phyloP scores from a whole-genome alignment of 75 land plant genomes.

The Ceratopteris richardii region DNA sequence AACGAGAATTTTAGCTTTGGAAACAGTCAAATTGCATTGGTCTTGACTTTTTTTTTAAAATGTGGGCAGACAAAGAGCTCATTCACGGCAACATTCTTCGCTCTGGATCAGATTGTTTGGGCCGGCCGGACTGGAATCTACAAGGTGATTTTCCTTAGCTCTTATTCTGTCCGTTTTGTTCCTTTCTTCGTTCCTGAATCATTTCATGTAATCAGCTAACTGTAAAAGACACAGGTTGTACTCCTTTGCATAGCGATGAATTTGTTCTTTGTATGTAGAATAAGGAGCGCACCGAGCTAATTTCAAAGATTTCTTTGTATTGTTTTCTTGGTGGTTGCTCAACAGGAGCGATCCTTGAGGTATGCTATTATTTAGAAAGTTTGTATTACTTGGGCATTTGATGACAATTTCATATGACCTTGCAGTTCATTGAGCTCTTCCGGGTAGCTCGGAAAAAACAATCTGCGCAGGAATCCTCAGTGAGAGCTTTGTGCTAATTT shows the following conservation, averaged over 20 bases:
- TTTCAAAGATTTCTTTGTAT: conserved; percentile 72
- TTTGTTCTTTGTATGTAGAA: conserved; percentile 40
- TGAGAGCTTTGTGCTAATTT: no score
- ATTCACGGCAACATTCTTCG: conserved; percentile 73
- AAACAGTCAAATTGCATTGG: not conserved
- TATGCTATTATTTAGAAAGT: no score
- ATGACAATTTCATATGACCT: no score
- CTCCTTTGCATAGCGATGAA: no score
- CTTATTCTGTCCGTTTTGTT: not conserved
- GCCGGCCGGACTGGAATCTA: conserved; percentile 82
- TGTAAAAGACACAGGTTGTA: no score
- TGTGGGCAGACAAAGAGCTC: conserved; percentile 83
- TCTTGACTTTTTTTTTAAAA: conserved; percentile 1
- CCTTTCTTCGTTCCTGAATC: no score
- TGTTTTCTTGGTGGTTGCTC: conserved; percentile 75
- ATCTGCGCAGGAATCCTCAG: no score
- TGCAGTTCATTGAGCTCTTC: no score
- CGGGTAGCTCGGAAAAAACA: no score
- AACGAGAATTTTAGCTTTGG: not conserved
- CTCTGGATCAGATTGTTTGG: conserved; percentile 95
- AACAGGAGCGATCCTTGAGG: conserved; percentile 55
- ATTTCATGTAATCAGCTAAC: no score
- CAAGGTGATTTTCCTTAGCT: conserved; percentile 66
- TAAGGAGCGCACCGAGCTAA: conserved; percentile 68
- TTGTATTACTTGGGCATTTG: no score